Evolutionary conservation across 139 green algal genomes (phyloP), one percentile per base, ranked within the genome.

Genomic region (Chlorella sp.): DNA sequence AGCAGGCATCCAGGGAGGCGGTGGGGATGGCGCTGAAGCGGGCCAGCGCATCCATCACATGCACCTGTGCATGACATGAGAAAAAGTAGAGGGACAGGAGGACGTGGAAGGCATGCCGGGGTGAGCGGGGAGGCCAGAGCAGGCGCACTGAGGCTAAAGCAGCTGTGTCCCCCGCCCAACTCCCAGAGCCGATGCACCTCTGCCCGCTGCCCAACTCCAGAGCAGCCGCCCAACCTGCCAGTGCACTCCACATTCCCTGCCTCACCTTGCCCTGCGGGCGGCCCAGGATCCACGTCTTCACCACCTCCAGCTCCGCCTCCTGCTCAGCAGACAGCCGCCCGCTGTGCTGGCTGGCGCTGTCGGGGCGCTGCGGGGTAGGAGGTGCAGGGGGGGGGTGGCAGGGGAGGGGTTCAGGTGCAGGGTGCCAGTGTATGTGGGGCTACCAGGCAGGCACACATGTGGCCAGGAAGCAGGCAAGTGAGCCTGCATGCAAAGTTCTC

Each of bases 1-100:
- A 85, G 86, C 77, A 89, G 16, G 69, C 48, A 21, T 89, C 86
- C 7, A 89, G 48, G 34, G 60, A 19, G 16, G 14, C n/a, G 19
- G 86, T 32, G 57, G 73, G 22, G 34, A 89, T 84, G 48, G 68
- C 39, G 3, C n/a, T 22, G 34, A 89, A 89, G 86, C 60, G 75
- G 75, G 73, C 86, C 86, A 89, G n/a, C 3, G 75, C 77, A 34
- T 89, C 86, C 2, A 89, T 34, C 53, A 89, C 42, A 30, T 89
- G 85, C 40, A 83, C 69, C 68, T 88, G 66, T 28, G n/a, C 28
- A 81, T 42, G 73, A 14, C 4, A 37, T 28, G 30, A 18, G 71
- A 30, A 12, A 37, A 2, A 39, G 30, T 14, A 3, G 22, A 32
- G 19, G 5, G 12, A 22, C 19, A 32, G 19, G 12, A 76, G 68